Percentiles rank a stretch among this genome's conserved stretches.
Evolutionary conservation across 2,329 filamentous ascomycete genomes (phyloP).

Genomic region (Penicillium hesseltinei): DNA sequence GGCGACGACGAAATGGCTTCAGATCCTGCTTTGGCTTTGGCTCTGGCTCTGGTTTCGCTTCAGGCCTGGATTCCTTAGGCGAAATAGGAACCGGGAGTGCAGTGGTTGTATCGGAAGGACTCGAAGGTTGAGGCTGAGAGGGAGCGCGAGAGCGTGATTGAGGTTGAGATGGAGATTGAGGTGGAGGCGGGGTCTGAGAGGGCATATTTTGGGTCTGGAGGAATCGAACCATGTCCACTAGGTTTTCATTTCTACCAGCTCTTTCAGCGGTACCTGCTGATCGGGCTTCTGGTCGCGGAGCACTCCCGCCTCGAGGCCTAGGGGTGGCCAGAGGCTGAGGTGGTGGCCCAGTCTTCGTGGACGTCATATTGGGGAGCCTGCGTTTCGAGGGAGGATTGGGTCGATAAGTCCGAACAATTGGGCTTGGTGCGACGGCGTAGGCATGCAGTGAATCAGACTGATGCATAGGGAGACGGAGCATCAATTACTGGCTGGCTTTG

Average conservation of each 20-base stretch:
- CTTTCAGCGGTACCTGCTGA: conserved; percentile 33
- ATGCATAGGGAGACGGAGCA: conserved; percentile 29
- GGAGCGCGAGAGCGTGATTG: background rate
- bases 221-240: conserved; percentile 38
- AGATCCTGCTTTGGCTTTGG: conserved; percentile 15
- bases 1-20: conserved; percentile 34
- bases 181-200: conserved; percentile 5
- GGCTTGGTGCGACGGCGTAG: conserved; percentile 34
- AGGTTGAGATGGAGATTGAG: conserved; percentile 13
- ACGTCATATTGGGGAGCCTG: conserved; percentile 25
- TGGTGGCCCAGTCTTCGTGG: conserved; percentile 9
- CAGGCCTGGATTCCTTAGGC: conserved; percentile 10
- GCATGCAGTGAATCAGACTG: conserved; percentile 26
- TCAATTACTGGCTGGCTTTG: conserved; percentile 21
- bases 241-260: conserved; percentile 31
- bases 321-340: conserved; percentile 14
- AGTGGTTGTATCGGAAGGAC: conserved; percentile 23
- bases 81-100: conserved; percentile 26
- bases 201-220: conserved; percentile 33
- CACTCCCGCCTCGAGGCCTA: conserved; percentile 9
- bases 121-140: conserved; percentile 5
- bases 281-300: conserved; percentile 25
- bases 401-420: conserved; percentile 36
- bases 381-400: conserved; percentile 29
- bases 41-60: conserved; percentile 10